Evolutionary conservation across 306 rosid genomes (phyloP).

Genomic region (Citrullus amarus): DNA sequence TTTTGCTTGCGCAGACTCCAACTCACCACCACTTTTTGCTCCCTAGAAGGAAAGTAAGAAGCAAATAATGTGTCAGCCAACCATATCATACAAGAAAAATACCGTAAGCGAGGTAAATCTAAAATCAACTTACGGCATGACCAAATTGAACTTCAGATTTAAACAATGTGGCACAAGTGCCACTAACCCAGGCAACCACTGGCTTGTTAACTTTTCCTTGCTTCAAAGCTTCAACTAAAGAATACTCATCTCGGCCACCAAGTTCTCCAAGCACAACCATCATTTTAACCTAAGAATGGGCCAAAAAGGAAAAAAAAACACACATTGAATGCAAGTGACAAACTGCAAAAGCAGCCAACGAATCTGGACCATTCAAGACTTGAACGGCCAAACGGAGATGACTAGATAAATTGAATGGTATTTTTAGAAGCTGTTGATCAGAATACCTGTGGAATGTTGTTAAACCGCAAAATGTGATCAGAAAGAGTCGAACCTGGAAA

Average conservation of each 20-base stretch:
- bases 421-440: slow-evolving; percentile 10
- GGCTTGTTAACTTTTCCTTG: slow-evolving; percentile 92
- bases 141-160: slow-evolving; percentile 99
- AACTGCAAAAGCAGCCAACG: background rate
- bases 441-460: slow-evolving; percentile 86
- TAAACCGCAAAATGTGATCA: slow-evolving; percentile 93
- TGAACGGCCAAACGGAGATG: background rate
- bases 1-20: slow-evolving; percentile 98
- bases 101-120: background rate
- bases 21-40: slow-evolving; percentile 96
- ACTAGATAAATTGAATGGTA: slow-evolving; percentile 1
- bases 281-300: slow-evolving; percentile 63
- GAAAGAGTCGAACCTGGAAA: slow-evolving; percentile 98
- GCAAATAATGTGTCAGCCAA: background rate
- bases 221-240: slow-evolving; percentile 88
- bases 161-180: slow-evolving; percentile 96
- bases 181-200: slow-evolving; percentile 99
- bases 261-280: slow-evolving; percentile 97
- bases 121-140: slow-evolving; percentile 73
- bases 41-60: slow-evolving; percentile 41
- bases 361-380: background rate
- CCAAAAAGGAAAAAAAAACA: background rate
- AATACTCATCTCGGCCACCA: slow-evolving; percentile 95
- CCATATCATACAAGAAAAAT: slow-evolving; percentile 8
- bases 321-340: slow-evolving; percentile 8